A percentile compares a stretch with the other conserved stretches of the same genome.
Evolutionary conservation across 768 basidiomycete genomes (phyloP).

Genomic region (Tylopilus sp.): DNA sequence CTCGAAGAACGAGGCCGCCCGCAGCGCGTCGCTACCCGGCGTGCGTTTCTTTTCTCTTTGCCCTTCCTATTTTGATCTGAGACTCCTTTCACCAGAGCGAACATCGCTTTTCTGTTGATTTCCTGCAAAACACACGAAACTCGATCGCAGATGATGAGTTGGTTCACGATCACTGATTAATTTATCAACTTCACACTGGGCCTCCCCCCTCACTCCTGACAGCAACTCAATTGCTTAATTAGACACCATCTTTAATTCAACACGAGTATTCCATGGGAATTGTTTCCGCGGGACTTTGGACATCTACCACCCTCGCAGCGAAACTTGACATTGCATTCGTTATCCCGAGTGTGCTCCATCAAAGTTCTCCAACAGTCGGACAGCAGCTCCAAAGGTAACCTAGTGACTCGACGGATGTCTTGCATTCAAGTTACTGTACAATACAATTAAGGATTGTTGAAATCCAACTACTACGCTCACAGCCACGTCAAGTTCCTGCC

Average conservation of each 20-base stretch:
- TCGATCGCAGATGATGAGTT: slow-evolving; percentile 5
- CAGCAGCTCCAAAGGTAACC: no score
- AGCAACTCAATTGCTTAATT: no score
- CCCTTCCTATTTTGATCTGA: neutral
- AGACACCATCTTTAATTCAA: no score
- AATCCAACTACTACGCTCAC: slow-evolving; percentile 58
- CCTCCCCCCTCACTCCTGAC: no score
- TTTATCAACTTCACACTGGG: neutral
- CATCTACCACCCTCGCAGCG: neutral
- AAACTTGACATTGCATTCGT: neutral
- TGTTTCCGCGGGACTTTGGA: neutral
- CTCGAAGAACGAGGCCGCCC: slow-evolving; percentile 15
- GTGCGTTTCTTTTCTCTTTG: slow-evolving; percentile 10
- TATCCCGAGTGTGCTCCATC: neutral
- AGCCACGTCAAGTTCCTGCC: slow-evolving; percentile 28
- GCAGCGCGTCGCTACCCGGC: neutral
- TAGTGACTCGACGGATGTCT: neutral
- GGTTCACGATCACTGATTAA: slow-evolving; percentile 7
- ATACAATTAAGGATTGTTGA: slow-evolving; percentile 67
- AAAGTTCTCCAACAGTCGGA: neutral
- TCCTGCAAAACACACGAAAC: neutral
- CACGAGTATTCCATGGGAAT: neutral
- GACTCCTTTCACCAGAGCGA: slow-evolving; percentile 5
- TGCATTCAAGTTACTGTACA: slow-evolving; percentile 18
- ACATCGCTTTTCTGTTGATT: slow-evolving; percentile 4